These are phyloP conservation scores for Amesomyces nigricolor DNA, from an alignment of 2,329 filamentous ascomycete genomes.

Conservation along the genomic window DNA sequence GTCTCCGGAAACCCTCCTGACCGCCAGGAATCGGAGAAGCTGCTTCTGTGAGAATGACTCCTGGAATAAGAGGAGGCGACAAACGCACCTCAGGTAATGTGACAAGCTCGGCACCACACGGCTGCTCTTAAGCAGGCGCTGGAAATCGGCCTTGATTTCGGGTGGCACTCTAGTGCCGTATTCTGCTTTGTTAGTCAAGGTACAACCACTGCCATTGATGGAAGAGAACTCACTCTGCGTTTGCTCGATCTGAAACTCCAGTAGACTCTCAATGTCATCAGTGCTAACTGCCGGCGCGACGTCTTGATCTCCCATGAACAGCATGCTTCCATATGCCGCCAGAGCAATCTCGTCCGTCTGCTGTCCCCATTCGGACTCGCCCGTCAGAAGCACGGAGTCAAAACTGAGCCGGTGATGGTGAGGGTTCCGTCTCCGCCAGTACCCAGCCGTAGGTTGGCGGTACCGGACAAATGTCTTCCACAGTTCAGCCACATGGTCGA, in stretches of 20 bases:
- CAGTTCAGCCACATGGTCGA: slow-evolving; percentile 69
- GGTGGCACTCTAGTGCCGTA: slow-evolving; percentile 72
- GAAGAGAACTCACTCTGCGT: slow-evolving; percentile 61
- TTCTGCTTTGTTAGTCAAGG: slow-evolving; percentile 40
- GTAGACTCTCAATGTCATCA: slow-evolving; percentile 71
- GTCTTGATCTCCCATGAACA: slow-evolving; percentile 35
- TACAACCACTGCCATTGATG: background rate
- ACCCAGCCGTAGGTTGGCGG: slow-evolving; percentile 64
- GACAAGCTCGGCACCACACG: slow-evolving; percentile 65
- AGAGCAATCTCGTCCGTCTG: slow-evolving; percentile 24
- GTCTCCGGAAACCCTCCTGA: slow-evolving; percentile 84
- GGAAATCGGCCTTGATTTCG: slow-evolving; percentile 66
- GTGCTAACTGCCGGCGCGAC: slow-evolving; percentile 54
- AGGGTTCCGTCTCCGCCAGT: slow-evolving; percentile 59
- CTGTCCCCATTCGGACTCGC: slow-evolving; percentile 47
- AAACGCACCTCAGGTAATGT: slow-evolving; percentile 63
- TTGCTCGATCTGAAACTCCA: slow-evolving; percentile 84
- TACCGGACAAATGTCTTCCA: slow-evolving; percentile 83
- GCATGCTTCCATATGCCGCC: slow-evolving; percentile 49
- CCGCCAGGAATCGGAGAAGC: slow-evolving; percentile 88
- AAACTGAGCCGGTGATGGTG: slow-evolving; percentile 52
- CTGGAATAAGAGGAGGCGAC: slow-evolving; percentile 17
- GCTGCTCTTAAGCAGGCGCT: slow-evolving; percentile 60
- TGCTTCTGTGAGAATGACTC: slow-evolving; percentile 31
- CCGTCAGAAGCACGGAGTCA: slow-evolving; percentile 49